These are phyloP conservation scores for Rhododendron ovatum DNA, from an alignment of 148 eudicot species.

Conservation along the genomic window DNA sequence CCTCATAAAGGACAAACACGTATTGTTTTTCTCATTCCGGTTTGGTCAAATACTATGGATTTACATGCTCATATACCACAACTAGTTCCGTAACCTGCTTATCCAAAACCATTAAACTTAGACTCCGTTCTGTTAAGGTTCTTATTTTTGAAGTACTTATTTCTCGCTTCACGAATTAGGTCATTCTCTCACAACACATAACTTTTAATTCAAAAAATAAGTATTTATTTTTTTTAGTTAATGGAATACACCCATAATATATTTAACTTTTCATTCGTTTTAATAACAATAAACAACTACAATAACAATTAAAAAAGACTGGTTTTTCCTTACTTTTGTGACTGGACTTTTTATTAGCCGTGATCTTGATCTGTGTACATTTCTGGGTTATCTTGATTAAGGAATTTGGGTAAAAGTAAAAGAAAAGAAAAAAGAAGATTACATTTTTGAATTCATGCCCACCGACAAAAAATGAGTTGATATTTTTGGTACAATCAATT, in stretches of 20 bases:
- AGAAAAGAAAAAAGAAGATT: not conserved
- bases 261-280: not conserved
- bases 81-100: not conserved
- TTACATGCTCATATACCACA: not conserved
- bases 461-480: not conserved
- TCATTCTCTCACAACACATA: no score
- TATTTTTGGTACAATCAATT: not conserved
- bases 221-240: no score
- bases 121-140: fast-evolving
- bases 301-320: no score
- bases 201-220: no score
- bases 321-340: not conserved
- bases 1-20: not conserved
- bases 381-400: not conserved
- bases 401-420: not conserved
- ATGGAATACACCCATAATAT: no score
- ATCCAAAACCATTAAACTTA: not conserved
- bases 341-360: not conserved
- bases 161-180: no score
- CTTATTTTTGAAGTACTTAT: no score
- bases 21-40: no score
- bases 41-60: not conserved
- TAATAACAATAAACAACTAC: not conserved
- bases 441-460: not conserved
- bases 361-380: not conserved